These are phyloP conservation scores for Artomyces pyxidatus DNA, from an alignment of 768 basidiomycete genomes.

Conservation along the genomic window DNA sequence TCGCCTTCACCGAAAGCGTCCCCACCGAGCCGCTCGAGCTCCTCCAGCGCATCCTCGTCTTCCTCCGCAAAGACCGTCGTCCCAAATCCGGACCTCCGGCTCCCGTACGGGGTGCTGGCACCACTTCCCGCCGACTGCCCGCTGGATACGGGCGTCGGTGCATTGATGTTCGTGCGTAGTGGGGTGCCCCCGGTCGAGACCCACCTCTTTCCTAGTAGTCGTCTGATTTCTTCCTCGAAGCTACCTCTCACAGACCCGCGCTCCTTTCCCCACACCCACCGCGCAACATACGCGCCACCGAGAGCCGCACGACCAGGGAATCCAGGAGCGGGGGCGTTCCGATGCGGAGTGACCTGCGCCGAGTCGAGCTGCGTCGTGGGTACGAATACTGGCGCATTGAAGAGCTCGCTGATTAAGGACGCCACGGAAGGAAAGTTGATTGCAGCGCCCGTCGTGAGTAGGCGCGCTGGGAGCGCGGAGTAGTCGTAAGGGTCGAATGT, in stretches of 20 bases:
- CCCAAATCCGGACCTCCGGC: slow-evolving; percentile 42
- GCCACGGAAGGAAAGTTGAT: slow-evolving; percentile 80
- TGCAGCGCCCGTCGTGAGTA: slow-evolving; percentile 71
- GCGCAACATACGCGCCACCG: slow-evolving; percentile 70
- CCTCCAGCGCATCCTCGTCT: slow-evolving; percentile 67
- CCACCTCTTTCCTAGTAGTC: slow-evolving; percentile 71
- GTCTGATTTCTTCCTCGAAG: slow-evolving; percentile 74
- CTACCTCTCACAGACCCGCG: slow-evolving; percentile 41
- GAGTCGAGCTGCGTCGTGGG: slow-evolving; percentile 70
- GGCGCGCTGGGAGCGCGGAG: slow-evolving; percentile 51
- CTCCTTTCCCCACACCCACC: slow-evolving; percentile 82
- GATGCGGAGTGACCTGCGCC: slow-evolving; percentile 61
- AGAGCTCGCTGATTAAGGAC: slow-evolving; percentile 72
- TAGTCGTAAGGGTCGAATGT: slow-evolving; percentile 77
- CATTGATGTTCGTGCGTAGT: slow-evolving; percentile 53
- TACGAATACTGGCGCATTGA: slow-evolving; percentile 75
- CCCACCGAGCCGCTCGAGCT: slow-evolving; percentile 37
- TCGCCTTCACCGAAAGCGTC: slow-evolving; percentile 35
- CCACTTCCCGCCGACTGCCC: slow-evolving; percentile 44
- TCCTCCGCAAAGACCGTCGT: slow-evolving; percentile 56
- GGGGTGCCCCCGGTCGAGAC: slow-evolving; percentile 51
- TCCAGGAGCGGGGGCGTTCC: slow-evolving; percentile 64
- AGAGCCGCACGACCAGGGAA: slow-evolving; percentile 64
- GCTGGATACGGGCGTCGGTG: slow-evolving; percentile 34
- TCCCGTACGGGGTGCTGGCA: slow-evolving; percentile 58